Conservation (phyloP, 345 rosid species). For the Gossypium mustelinum region DNA sequence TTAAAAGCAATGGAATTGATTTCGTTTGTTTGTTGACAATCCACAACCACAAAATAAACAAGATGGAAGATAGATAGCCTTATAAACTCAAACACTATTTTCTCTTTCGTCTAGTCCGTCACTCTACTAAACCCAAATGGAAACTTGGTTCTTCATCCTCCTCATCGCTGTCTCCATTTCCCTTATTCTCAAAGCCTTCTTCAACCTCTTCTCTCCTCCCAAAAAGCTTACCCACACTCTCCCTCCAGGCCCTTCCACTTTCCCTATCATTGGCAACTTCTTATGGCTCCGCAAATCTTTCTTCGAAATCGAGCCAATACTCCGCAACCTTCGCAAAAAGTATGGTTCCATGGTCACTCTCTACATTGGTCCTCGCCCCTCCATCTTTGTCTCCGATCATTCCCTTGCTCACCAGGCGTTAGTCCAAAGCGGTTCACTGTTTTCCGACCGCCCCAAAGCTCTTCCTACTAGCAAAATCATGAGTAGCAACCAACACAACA, state of each 20-base stretch:
- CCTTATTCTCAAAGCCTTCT: neutral
- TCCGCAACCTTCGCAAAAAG: constrained; percentile 22
- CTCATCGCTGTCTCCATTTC: neutral
- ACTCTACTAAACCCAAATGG: neutral
- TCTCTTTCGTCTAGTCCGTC: neutral
- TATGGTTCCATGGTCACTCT: constrained; percentile 38
- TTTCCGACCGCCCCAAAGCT: constrained; percentile 41
- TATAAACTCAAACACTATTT: neutral
- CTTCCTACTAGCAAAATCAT: constrained; percentile 20
- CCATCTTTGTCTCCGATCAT: constrained; percentile 36
- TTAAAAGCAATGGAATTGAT: no score
- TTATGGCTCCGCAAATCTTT: constrained; percentile 6
- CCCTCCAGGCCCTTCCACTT: constrained; percentile 28
- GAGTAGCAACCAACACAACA: constrained; percentile 31
- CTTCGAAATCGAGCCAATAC: constrained; percentile 9
- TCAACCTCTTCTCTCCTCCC: constrained; percentile 7
- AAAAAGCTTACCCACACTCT: neutral
- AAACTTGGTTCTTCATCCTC: neutral
- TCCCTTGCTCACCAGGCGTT: constrained; percentile 42
- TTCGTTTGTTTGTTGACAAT: no score
- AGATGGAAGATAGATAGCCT: neutral
- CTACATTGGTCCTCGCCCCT: constrained; percentile 13
- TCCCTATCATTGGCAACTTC: constrained; percentile 23
- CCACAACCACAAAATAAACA: neutral
- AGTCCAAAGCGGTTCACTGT: constrained; percentile 38